These are phyloP conservation scores for Terfezia boudieri DNA, from an alignment of 495 filamentous ascomycete genomes.

Conservation along the genomic window DNA sequence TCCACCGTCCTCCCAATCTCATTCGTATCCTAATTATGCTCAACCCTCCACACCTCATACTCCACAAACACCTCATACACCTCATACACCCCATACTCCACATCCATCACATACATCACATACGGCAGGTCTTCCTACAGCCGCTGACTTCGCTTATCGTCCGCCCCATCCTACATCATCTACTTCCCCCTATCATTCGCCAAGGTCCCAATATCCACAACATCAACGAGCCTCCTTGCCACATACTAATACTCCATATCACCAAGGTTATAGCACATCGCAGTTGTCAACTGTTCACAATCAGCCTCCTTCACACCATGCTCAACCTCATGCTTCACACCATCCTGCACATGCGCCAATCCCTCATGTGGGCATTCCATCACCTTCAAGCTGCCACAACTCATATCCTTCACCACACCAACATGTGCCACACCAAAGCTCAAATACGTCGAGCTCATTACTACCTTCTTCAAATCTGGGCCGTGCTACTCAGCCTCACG, in stretches of 20 bases:
- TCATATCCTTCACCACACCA: not conserved
- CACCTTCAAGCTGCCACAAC: not conserved
- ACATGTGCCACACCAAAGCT: too few relatives aligned
- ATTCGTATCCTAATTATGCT: conserved; percentile 2
- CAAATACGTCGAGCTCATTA: conserved; percentile 5
- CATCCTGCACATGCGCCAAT: conserved; percentile 7
- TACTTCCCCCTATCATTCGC: conserved; percentile 14
- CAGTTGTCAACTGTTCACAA: not conserved
- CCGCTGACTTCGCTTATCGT: not conserved
- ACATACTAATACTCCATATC: conserved; percentile 1
- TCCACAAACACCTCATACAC: not conserved
- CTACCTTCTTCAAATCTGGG: conserved; percentile 5
- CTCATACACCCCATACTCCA: conserved; percentile 2
- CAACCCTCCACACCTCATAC: not conserved
- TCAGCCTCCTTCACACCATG: not conserved
- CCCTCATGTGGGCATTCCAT: not conserved
- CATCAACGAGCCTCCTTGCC: not conserved
- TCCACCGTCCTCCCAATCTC: conserved; percentile 12
- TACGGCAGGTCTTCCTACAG: not conserved
- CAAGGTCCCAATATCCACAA: conserved; percentile 10
- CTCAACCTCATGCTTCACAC: not conserved
- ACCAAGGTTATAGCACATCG: not conserved
- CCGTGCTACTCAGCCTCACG: conserved; percentile 4
- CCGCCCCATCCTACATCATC: not conserved
- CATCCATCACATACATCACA: conserved; percentile 9